These are phyloP conservation scores for Actinidia polygama DNA, from an alignment of 179 eudicot species.

Conservation along the genomic window DNA sequence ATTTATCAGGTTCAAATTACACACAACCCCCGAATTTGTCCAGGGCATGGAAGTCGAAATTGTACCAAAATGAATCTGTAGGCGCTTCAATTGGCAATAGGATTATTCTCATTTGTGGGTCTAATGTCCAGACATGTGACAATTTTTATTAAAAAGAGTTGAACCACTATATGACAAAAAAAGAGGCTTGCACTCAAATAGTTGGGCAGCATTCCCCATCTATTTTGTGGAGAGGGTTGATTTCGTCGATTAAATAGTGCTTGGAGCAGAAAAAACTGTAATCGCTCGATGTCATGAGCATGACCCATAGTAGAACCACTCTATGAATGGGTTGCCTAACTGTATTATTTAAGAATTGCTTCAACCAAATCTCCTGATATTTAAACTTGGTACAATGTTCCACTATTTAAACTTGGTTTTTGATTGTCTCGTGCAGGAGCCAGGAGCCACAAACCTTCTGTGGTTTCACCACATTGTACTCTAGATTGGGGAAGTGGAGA, in stretches of 20 bases:
- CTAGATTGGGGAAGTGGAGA: slow-evolving; percentile 19
- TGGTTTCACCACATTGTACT: not conserved
- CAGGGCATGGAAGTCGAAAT: not conserved
- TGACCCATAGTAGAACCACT: not conserved
- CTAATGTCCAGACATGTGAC: not conserved
- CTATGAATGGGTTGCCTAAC: not conserved
- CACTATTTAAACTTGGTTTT: not conserved
- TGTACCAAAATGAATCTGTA: not conserved
- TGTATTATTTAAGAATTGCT: not conserved
- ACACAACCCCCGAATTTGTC: not conserved
- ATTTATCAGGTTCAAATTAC: not conserved
- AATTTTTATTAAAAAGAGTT: not conserved
- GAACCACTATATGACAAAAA: not conserved
- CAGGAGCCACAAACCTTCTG: not conserved
- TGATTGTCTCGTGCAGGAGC: slow-evolving; percentile 18
- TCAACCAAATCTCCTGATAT: too few species aligned
- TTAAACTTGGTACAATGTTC: not conserved
- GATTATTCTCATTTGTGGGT: not conserved
- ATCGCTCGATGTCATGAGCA: too few species aligned
- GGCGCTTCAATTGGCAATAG: not conserved
- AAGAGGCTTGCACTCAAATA: not conserved
- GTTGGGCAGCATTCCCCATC: not conserved
- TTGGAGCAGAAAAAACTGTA: not conserved
- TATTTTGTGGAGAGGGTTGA: too few species aligned
- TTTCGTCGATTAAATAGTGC: too few species aligned